Base-by-base conservation (phyloP, 2,329 filamentous ascomycete species). In the Plectosphaerella cucumerina region DNA sequence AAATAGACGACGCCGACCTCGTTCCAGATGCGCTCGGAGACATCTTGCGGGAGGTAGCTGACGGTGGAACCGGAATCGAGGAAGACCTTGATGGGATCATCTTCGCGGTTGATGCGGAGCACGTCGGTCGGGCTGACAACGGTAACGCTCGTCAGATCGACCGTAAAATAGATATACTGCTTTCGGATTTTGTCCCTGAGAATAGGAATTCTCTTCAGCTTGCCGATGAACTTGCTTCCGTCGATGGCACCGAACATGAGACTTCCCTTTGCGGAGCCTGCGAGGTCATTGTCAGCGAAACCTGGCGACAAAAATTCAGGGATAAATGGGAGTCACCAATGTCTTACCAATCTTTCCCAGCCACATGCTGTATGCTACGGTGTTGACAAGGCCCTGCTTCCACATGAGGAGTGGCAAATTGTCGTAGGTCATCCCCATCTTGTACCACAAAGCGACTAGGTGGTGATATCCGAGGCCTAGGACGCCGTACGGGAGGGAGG, bases 181-280 rank as follows among this genome's bases (percentile, higher is more conserved):
- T 47, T 26, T 60, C 73, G 48, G 45, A 72, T 64, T 2, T 31
- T 31, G 52, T 69, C 62, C 49, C 74, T 64, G 5, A 67, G 71
- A 53, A 90, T 74, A 15, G 85, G 74, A 23, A 91, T 72, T 6
- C 76, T 80, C 44, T 76, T 74, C 31, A 92, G 73, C 2, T 79
- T 66, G 45, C 87, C 88, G 0, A 74, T 64, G 67, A 84, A 94
- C 63, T 92, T 92, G 53, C 77, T 80, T 0, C 82, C 88, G 63
- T 93, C 88, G 52, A 92, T 82, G n/a, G 87, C 89, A 37, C 89
- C 89, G 58, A 93, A 94, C 2, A 93, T 72, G 53, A 93, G 85
- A 58, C 73, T 86, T 34, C 89, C 89, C 2, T 78, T 84, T 53
- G 76, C 84, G 0, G 87, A 68, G 52, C 73, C 74, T 65, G 57